Evolutionary conservation across 2,329 filamentous ascomycete genomes (phyloP), one percentile per base, ranked within the genome.

Genomic region (Scopulariopsis brevicaulis): DNA sequence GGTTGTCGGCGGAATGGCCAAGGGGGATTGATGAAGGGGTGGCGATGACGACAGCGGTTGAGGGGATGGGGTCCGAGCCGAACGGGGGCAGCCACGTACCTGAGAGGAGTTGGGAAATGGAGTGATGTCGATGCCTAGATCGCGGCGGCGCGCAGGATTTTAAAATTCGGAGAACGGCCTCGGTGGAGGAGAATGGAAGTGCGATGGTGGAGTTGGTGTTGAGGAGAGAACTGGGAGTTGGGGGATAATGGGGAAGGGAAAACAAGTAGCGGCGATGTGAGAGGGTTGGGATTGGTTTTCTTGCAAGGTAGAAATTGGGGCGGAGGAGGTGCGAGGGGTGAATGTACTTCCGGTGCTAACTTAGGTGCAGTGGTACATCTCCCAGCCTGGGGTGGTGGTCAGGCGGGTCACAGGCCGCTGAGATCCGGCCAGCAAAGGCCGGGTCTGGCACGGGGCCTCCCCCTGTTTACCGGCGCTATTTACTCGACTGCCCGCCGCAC

Each of bases 11-110:
- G n/a, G 35, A 10, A 32, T 48, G 46, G 24, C 20, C 51, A 37
- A 46, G 40, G 59, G 25, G 57, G 58, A 55, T 22, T 50, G 58
- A 57, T 53, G 58, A 58, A 58, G 55, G 57, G n/a, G 64, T 62
- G 66, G 65, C 65, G 70, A 73, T 73, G 71, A 73, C 70, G 71
- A 73, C 68, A 72, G 70, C 68, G 68, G 67, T 66, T 64, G 65
- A 62, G 65, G 66, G 65, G 67, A 50, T 57, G 53, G 53, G 60
- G 58, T 59, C 55, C 56, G 59, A 56, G 59, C 52, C 22, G 20
- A 50, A 20, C 43, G 53, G 48, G 28, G 37, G 32, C 53, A 53
- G 61, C 61, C 57, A 63, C 62, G 57, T 62, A 64, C 62, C 62
- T 64, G 28, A 51, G 46, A 34, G 28, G 28, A 40, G 51, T 54